Evolutionary conservation across 2,329 filamentous ascomycete genomes (phyloP), one percentile per base, ranked within the genome.

Genomic region (Thelonectria discophora): DNA sequence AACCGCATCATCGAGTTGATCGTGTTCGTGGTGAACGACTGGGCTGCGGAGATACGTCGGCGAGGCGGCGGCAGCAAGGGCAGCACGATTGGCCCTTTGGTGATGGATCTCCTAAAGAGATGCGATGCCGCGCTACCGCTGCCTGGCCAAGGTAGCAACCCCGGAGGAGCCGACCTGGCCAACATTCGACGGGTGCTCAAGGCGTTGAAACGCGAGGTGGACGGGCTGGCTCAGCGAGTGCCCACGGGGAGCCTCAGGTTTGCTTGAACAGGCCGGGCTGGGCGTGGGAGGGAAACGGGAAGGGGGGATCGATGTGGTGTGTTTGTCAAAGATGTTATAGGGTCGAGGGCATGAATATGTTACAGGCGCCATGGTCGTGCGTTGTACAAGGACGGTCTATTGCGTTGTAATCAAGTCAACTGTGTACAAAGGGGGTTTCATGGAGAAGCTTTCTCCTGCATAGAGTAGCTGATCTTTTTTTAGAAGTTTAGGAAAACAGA

Each of bases 1-100:
- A 81, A 78, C 58, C 77, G 81, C 18, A 78, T 88, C 20, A 81
- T 86, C 42, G 84, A 86, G 72, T 84, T 85, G 75, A 84, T 87
- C 65, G 76, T 79, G 39, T 80, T 78, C 52, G 80, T 79, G 1
- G 79, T 86, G 11, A 79, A 79, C 55, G 76, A 78, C 56, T 86
- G 83, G 83, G 78, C 80, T 13, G 77, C 79, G 21, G 82, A 85
- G 58, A 76, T 82, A 6, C 81, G 83, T 66, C 75, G 83, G 48
- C 78, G 80, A 15, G 81, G 81, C 51, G 80, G 78, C 46, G 72
- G 73, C 39, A 73, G 73, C 53, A 79, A 78, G 69, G 76, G 78
- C 13, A 75, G 75, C 2, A 72, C 74, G 8, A 78, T 83, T 21
- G 75, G 78, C 7, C 72, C 72, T 4, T 82, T 81, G 70, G 79